Evolutionary conservation across 352 stramenopile genomes (phyloP), one percentile per base, ranked within the genome.

Genomic region (Thraustochytrium striatum): DNA sequence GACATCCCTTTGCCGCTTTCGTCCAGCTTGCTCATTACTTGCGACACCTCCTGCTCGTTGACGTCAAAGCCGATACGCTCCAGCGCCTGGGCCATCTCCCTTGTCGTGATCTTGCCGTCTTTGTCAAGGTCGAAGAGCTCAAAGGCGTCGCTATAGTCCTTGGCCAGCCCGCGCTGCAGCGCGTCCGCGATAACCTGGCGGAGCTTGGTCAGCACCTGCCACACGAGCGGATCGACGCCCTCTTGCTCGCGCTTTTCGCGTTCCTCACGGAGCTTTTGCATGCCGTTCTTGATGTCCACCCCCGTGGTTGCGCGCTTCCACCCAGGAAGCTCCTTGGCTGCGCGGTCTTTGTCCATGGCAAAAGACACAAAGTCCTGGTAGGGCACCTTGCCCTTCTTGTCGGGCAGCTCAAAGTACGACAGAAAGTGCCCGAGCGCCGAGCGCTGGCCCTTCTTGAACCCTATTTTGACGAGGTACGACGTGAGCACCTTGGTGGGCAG

Each of bases 71-170:
- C 65, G 25, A 75, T 39, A 11, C 25, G 38, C 50, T 11, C 65
- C 21, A 75, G 50, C 5, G 65, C 39, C 25, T 25, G 65, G 0
- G 28, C 19, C 65, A 75, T 75, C 3, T 75, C 65, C 19, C 3
- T 43, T 13, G 41, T 30, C 19, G 44, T 33, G 30, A 72, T 38
- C 13, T 55, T 35, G 2, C 65, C 65, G 25, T 75, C 65, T 30
- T 75, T 75, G 11, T 75, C 52, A 5, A 68, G 5, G 25, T 75
- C 65, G 32, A 75, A 75, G 32, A 75, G 35, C 52, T 75, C 65
- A n/a, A 75, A 75, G 5, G 41, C 65, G 19, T 75, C 39, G n/a
- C 41, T 61, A 25, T 62, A 75, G 39, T 75, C 65, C n/a, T 21
- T 25, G 3, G 30, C 65, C 9, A 38, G 30, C 21, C 65, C 65